Conservation (phyloP, 1,284 basidiomycete species). For the Ceratobasidium sp. region DNA sequence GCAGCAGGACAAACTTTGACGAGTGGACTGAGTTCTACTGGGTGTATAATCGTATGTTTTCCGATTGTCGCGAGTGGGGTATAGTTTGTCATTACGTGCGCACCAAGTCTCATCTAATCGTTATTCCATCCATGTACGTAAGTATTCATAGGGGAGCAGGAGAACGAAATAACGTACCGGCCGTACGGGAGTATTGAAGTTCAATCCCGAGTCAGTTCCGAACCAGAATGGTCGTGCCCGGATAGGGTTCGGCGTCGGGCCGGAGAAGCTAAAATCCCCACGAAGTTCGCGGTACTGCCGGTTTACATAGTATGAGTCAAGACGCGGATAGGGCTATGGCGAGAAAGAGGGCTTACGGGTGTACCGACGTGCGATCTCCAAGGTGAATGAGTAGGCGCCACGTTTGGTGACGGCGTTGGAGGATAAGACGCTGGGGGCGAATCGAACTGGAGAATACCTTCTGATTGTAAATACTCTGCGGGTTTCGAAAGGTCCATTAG, state of each 20-base stretch:
- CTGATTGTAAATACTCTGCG: conserved; percentile 25
- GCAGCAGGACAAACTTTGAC: neutral
- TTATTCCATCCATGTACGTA: neutral
- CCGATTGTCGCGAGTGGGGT: conserved; percentile 26
- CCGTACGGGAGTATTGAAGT: conserved; percentile 30
- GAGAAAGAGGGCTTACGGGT: conserved; percentile 11
- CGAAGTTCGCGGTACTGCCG: conserved; percentile 34
- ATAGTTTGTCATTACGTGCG: conserved; percentile 23
- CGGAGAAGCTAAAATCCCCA: conserved; percentile 14
- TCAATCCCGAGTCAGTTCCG: conserved; percentile 2
- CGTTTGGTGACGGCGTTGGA: neutral
- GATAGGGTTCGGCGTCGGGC: conserved; percentile 12
- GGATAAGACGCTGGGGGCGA: neutral
- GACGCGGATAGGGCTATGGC: no score
- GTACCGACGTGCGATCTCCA: conserved; percentile 42
- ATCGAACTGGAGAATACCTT: conserved; percentile 20
- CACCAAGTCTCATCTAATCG: conserved; percentile 11
- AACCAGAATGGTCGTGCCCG: conserved; percentile 7
- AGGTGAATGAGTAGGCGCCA: conserved; percentile 1
- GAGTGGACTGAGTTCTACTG: conserved; percentile 5
- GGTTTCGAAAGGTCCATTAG: neutral
- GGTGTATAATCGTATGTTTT: conserved; percentile 11
- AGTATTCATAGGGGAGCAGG: neutral
- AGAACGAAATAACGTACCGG: neutral
- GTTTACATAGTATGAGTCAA: neutral